phyloP scores from a whole-genome alignment of 2,329 filamentous ascomycete genomes.

The Cordyceps cateniannulata region DNA sequence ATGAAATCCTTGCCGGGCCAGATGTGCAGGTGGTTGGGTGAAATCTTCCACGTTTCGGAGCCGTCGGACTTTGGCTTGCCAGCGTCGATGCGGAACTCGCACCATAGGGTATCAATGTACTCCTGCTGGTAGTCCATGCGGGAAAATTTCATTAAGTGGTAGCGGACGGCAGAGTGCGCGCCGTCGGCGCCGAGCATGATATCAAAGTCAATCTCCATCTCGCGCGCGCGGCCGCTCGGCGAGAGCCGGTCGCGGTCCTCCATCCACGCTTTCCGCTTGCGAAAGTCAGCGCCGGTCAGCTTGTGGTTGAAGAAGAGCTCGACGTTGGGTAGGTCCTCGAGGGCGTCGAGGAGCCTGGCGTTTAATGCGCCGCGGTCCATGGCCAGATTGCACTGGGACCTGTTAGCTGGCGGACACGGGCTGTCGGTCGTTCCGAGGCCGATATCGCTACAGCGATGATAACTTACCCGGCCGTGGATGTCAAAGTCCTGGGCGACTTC shows the following conservation, averaged over 20 bases:
- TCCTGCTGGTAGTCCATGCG: conserved; percentile 87
- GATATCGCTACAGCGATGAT: no score
- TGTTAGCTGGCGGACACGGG: neutral
- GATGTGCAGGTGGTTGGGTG: conserved; percentile 91
- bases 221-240: conserved; percentile 44
- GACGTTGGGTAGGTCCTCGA: conserved; percentile 82
- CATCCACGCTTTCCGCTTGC: conserved; percentile 76
- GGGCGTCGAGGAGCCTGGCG: conserved; percentile 71
- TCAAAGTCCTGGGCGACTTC: conserved; percentile 90
- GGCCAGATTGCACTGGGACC: conserved; percentile 66
- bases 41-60: conserved; percentile 62
- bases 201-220: conserved; percentile 83
- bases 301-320: conserved; percentile 91
- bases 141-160: conserved; percentile 92
- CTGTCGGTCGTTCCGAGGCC: neutral
- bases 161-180: conserved; percentile 84
- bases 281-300: conserved; percentile 83
- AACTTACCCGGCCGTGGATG: conserved; percentile 69
- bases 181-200: conserved; percentile 92
- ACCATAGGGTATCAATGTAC: conserved; percentile 97
- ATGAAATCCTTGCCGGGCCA: conserved; percentile 93
- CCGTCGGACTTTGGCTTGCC: conserved; percentile 22
- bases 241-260: conserved; percentile 45
- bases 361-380: conserved; percentile 82
- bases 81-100: conserved; percentile 79